These are phyloP conservation scores for Friedmanniomyces simplex DNA, from an alignment of 495 filamentous ascomycete genomes.

Conservation along the genomic window DNA sequence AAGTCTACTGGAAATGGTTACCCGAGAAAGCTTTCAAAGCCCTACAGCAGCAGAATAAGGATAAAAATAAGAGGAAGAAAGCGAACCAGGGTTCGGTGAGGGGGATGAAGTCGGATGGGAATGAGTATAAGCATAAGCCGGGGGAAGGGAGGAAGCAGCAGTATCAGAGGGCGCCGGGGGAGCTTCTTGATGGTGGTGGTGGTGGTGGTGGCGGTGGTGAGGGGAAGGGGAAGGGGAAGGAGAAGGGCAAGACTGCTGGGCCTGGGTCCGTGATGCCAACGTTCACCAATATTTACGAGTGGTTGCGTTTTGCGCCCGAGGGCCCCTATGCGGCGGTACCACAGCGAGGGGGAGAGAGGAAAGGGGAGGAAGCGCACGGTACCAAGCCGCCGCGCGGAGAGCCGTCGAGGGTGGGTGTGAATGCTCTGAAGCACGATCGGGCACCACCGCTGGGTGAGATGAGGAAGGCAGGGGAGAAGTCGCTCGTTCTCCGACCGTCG, in stretches of 20 bases:
- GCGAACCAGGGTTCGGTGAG: no score
- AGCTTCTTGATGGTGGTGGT: neutral
- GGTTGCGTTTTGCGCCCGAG: neutral
- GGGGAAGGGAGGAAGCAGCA: neutral
- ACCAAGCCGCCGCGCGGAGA: no score
- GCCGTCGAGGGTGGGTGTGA: no score
- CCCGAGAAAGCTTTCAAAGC: neutral
- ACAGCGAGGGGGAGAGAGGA: neutral
- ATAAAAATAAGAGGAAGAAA: no score
- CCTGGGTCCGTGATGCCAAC: neutral
- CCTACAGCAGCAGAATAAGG: neutral
- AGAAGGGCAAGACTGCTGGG: neutral
- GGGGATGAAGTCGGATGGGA: no score
- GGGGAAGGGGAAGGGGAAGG: no score
- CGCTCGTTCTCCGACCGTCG: no score
- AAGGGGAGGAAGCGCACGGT: neutral
- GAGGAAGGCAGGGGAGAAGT: no score
- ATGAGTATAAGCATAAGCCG: neutral
- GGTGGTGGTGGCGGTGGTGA: no score
- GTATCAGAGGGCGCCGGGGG: neutral
- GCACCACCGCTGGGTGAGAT: no score
- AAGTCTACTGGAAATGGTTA: neutral
- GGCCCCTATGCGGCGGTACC: no score
- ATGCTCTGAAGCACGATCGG: no score
- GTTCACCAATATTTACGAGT: slow-evolving; percentile 1